Evolutionary conservation across 2,329 filamentous ascomycete species (phyloP), one percentile per base, ranked within the genome.

Genomic region (Aspergillus tubingensis): DNA sequence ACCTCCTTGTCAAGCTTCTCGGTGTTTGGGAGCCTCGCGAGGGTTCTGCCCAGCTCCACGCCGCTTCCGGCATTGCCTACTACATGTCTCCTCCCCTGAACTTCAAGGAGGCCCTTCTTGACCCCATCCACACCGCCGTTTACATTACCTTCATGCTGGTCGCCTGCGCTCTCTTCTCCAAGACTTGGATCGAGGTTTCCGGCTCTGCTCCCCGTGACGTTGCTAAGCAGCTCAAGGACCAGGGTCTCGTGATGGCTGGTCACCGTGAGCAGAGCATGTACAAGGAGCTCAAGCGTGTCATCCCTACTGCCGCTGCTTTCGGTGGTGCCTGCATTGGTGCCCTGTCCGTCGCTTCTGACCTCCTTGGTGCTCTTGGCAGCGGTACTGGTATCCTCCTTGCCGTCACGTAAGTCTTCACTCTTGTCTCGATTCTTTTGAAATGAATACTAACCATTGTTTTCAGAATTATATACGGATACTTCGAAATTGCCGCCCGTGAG

Each of bases 221-320:
- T 68, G 95, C 95, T 74, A 99, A 99, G 88, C 95, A 98, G 83
- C 88, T 99, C 79, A 99, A 99, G 88, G 96, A 99, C 75, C 95
- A 99, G 82, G 95, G 95, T 77, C 89, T 99, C 61, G 94, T 99
- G 70, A 99, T 99, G 96, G 94, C 95, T 74, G 95, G 95, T 75
- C 95, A 99, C 85, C 91, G 95, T 82, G 96, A 99, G 80, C 94
- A 98, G 86, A 96, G 91, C 85, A 99, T 99, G 95, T 99, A 99
- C 88, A 96, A 96, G 86, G 95, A 99, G 83, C 88, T 99, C 67
- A 99, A 99, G 91, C 91, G 95, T 74, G 95, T 99, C 73, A 99
- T 99, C 68, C 96, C 95, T 66, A 98, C 95, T 62, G 96, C 95
- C 64, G 95, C 95, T 67, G 95, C 96, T 72, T 99, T 99, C 69